Conservation (phyloP, 2,329 filamentous ascomycete genomes). For the Acarospora socialis region DNA sequence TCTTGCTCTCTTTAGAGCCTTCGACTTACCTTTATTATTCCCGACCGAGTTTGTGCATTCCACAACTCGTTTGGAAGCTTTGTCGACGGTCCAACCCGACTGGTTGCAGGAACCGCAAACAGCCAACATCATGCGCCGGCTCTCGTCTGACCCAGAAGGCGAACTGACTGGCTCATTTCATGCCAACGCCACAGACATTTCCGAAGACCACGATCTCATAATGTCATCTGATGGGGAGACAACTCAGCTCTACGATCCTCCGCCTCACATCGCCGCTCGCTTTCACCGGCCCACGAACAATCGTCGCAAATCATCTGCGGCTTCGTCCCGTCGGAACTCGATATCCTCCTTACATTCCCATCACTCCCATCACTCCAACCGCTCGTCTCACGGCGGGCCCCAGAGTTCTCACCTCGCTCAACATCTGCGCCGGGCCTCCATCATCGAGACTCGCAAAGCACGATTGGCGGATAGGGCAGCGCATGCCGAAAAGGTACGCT, state of each 20-base stretch:
- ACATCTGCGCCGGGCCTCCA: conserved; percentile 50
- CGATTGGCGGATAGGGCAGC: conserved; percentile 49
- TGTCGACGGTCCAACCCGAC: no score
- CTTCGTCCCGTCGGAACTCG: conserved; percentile 50
- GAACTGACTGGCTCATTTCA: no score
- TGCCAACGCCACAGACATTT: no score
- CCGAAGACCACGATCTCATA: conserved; percentile 11
- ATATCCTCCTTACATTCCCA: conserved; percentile 50
- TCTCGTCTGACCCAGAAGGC: no score
- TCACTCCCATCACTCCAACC: conserved; percentile 38
- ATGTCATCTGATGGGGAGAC: conserved; percentile 14
- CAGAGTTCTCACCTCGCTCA: conserved; percentile 49
- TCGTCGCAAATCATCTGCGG: conserved; percentile 44
- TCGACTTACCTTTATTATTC: no score
- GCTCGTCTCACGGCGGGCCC: conserved; percentile 32
- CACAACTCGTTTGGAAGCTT: no score
- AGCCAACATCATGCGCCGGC: no score
- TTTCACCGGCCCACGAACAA: conserved; percentile 41
- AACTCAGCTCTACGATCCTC: conserved; percentile 24
- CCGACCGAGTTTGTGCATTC: no score
- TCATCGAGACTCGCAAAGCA: conserved; percentile 50
- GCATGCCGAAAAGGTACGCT: conserved; percentile 50
- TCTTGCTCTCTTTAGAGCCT: no score
- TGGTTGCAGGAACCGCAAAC: no score
- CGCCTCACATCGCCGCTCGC: conserved; percentile 48